These are phyloP conservation scores for Pestalotiopsis fici DNA, from an alignment of 2,329 filamentous ascomycete species.

Conservation along the genomic window DNA sequence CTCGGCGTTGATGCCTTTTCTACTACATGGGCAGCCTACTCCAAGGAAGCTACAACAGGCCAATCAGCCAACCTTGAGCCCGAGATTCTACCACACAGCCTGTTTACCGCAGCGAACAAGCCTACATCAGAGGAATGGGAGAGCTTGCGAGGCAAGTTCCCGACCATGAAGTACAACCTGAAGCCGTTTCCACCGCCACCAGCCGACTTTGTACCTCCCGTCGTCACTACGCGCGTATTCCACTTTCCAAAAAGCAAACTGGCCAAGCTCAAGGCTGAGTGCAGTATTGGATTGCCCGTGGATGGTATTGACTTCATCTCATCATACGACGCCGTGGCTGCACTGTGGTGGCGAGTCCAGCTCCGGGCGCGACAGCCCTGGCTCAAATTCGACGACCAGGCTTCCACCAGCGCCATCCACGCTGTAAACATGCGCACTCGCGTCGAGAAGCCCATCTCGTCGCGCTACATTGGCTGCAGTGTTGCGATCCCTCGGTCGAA, in stretches of 20 bases:
- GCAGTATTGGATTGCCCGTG: neutral
- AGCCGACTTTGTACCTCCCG: neutral
- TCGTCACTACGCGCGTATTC: constrained; percentile 4
- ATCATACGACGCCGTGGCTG: constrained; percentile 5
- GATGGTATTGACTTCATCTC: neutral
- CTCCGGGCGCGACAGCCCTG: neutral
- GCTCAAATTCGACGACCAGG: neutral
- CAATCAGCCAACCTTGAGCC: neutral
- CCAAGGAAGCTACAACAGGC: neutral
- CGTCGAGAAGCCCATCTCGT: neutral
- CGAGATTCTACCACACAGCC: neutral
- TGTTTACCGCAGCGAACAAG: neutral
- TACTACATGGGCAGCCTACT: neutral
- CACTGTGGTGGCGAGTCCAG: constrained; percentile 2
- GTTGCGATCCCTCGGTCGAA: neutral
- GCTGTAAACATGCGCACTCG: neutral
- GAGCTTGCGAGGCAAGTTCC: neutral
- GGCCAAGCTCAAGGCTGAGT: constrained; percentile 1
- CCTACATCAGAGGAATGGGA: neutral
- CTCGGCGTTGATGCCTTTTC: constrained; percentile 2
- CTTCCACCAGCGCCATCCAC: neutral
- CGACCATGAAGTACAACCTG: neutral
- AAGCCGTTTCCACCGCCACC: neutral
- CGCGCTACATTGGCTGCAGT: neutral
- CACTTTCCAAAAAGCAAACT: neutral